A percentile compares a stretch with the other conserved stretches of the same genome.
phyloP scores from a whole-genome alignment of 345 rosid species.

The Salix koriyanagi region DNA sequence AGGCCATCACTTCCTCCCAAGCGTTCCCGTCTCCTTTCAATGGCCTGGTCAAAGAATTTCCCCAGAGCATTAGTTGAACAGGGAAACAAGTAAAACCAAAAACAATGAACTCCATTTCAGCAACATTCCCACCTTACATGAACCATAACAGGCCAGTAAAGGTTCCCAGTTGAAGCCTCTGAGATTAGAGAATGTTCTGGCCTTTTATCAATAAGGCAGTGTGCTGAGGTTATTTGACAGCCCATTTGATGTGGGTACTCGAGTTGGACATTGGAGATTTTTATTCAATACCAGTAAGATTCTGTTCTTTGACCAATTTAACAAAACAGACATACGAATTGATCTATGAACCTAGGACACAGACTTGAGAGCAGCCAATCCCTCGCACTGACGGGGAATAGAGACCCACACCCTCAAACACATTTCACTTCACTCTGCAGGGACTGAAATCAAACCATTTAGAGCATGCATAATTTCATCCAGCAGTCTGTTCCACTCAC shows the following conservation, averaged over 20 bases:
- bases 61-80: not conserved
- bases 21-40: constrained; percentile 67
- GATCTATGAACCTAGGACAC: not conserved
- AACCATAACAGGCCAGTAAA: not conserved
- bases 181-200: not conserved
- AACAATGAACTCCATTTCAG: not conserved
- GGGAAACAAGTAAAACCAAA: not conserved
- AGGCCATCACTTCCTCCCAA: constrained; percentile 47
- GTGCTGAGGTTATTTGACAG: not conserved
- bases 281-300: not conserved
- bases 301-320: not conserved
- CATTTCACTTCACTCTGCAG: too few relatives aligned
- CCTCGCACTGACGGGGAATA: not conserved
- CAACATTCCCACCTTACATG: not conserved
- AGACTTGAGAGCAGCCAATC: not conserved
- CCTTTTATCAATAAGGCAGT: not conserved
- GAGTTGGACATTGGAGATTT: not conserved
- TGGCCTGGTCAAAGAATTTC: constrained; percentile 42
- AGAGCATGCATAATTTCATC: too few relatives aligned
- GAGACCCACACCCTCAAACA: not conserved
- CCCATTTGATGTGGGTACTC: not conserved
- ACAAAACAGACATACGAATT: not conserved
- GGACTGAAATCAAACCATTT: too few relatives aligned
- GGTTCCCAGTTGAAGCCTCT: not conserved
- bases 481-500: too few relatives aligned